Conservation (phyloP, 768 basidiomycete genomes). For the Leucocoprinus leucothites region DNA sequence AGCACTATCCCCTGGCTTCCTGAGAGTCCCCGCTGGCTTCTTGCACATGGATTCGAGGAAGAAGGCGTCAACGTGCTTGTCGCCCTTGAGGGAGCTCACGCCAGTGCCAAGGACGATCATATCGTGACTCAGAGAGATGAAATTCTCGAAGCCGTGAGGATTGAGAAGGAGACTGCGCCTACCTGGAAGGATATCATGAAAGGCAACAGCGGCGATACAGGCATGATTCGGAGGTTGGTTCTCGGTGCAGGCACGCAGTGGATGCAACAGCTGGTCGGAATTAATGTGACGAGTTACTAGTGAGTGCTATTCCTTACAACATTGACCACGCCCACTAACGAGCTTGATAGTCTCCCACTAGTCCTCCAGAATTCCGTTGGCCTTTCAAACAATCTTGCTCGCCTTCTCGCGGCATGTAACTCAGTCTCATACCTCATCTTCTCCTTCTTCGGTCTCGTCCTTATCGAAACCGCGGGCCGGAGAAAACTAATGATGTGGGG, state of each 20-base stretch:
- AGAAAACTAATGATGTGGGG: slow-evolving; percentile 54
- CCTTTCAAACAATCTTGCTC: slow-evolving; percentile 44
- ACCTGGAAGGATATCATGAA: slow-evolving; percentile 39
- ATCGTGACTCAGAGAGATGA: slow-evolving; percentile 36
- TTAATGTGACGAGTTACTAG: slow-evolving; percentile 55
- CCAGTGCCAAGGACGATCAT: slow-evolving; percentile 30
- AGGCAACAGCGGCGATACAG: slow-evolving; percentile 39
- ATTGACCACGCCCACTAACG: not conserved
- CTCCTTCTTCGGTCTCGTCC: slow-evolving; percentile 40
- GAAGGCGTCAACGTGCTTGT: slow-evolving; percentile 40
- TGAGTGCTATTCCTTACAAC: slow-evolving; percentile 17
- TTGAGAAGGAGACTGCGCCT: slow-evolving; percentile 38
- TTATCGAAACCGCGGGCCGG: slow-evolving; percentile 47
- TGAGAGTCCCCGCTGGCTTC: slow-evolving; percentile 46
- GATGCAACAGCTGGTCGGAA: slow-evolving; percentile 51
- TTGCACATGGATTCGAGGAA: slow-evolving; percentile 40
- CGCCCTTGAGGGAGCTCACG: slow-evolving; percentile 38
- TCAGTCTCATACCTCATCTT: slow-evolving; percentile 48
- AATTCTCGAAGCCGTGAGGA: slow-evolving; percentile 41
- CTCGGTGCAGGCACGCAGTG: slow-evolving; percentile 47
- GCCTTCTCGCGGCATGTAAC: slow-evolving; percentile 50
- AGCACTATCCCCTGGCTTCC: slow-evolving; percentile 47
- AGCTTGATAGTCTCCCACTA: slow-evolving; percentile 34
- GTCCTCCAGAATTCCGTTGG: slow-evolving; percentile 51
- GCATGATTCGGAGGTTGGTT: slow-evolving; percentile 40